These are phyloP conservation scores for Abrus pulchellus DNA, from an alignment of 306 rosid genomes.

Conservation along the genomic window DNA sequence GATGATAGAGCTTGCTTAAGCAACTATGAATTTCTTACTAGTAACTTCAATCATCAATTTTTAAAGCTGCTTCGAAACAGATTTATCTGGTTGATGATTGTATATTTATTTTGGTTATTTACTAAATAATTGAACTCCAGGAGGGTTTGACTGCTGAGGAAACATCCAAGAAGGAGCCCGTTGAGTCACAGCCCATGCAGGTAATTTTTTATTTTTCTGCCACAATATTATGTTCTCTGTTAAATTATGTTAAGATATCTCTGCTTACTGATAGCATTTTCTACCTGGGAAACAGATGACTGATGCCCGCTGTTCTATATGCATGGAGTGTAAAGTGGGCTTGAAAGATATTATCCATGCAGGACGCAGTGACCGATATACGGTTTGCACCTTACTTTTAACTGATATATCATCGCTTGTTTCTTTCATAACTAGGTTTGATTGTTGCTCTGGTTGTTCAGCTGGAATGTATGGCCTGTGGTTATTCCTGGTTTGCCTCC, in stretches of 20 bases:
- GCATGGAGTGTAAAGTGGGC: constrained; percentile 74
- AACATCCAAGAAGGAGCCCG: constrained; percentile 73
- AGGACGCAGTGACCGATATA: constrained; percentile 85
- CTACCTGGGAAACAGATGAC: constrained; percentile 70
- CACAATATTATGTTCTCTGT: constrained; percentile 28
- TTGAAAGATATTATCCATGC: constrained; percentile 86
- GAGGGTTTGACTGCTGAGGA: constrained; percentile 93
- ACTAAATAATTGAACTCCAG: constrained; percentile 57
- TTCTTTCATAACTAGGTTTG: constrained; percentile 29
- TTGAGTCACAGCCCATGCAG: constrained; percentile 81
- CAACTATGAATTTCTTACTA: constrained; percentile 17
- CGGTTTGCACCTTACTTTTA: constrained; percentile 59
- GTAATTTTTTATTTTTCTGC: constrained; percentile 51
- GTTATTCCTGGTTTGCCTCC: constrained; percentile 89
- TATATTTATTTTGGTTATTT: constrained; percentile 9
- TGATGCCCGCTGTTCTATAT: constrained; percentile 78
- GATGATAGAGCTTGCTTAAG: neutral
- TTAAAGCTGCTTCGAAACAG: neutral
- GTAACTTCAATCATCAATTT: constrained; percentile 18
- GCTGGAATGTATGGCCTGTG: constrained; percentile 94
- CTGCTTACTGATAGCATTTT: constrained; percentile 37
- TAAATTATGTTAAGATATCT: constrained; percentile 27
- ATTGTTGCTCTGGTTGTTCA: constrained; percentile 54
- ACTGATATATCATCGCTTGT: constrained; percentile 21
- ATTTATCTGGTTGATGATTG: constrained; percentile 29